Conservation (phyloP, 441 rosid species). For the Mallotus repandus region DNA sequence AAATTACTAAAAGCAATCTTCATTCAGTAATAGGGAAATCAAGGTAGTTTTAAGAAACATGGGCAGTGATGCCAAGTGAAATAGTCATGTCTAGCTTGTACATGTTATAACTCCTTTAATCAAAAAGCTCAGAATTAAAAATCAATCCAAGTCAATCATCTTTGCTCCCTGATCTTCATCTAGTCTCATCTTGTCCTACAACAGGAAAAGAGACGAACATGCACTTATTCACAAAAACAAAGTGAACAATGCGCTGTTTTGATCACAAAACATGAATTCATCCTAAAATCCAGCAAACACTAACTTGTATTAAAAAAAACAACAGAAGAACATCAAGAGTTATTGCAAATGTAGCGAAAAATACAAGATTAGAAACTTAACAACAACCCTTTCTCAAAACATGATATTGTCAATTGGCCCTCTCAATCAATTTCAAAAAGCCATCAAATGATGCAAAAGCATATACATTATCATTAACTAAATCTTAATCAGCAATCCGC, state of each 20-base stretch:
- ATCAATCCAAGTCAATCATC: slow-evolving; percentile 37
- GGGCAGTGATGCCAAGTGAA: not conserved
- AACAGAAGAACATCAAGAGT: slow-evolving; percentile 13
- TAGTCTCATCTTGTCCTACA: slow-evolving; percentile 67
- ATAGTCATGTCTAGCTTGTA: slow-evolving; percentile 18
- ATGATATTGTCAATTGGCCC: not conserved
- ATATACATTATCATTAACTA: no score
- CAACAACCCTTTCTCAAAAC: not conserved
- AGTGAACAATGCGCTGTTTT: no score
- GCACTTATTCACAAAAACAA: slow-evolving; percentile 25
- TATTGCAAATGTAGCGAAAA: not conserved
- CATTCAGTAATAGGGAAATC: not conserved
- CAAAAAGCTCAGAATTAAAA: slow-evolving; percentile 24
- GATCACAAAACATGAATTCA: no score
- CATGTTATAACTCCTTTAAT: slow-evolving; percentile 18
- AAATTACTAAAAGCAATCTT: not conserved
- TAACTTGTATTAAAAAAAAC: slow-evolving; percentile 24
- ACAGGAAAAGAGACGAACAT: slow-evolving; percentile 43
- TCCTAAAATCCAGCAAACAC: slow-evolving; percentile 19
- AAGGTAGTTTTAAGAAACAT: not conserved
- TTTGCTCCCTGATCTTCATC: slow-evolving; percentile 57
- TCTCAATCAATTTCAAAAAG: not conserved
- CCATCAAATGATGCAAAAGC: no score
- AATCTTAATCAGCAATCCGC: not conserved
- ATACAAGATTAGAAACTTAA: no score